A percentile compares a stretch with the other conserved stretches of the same genome.
Conservation (phyloP, 768 basidiomycete species). For the Melanogaster broomeanus region DNA sequence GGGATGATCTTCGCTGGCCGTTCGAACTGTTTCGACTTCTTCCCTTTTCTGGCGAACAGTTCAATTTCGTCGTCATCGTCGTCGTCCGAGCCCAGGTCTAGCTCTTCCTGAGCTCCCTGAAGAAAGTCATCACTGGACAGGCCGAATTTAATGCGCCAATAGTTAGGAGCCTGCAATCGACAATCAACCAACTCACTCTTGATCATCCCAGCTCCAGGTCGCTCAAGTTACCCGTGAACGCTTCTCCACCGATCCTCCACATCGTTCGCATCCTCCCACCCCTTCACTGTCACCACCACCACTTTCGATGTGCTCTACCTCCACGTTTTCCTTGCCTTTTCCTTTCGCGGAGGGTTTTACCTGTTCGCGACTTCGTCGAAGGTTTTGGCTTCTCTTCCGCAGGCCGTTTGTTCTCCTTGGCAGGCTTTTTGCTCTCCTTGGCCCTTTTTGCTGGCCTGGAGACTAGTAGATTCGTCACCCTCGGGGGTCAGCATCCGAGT, state of each 20-base stretch:
- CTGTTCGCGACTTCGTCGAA: slow-evolving; percentile 39
- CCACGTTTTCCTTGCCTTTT: slow-evolving; percentile 36
- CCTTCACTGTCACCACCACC: slow-evolving; percentile 12
- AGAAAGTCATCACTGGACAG: slow-evolving; percentile 51
- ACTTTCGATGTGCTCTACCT: slow-evolving; percentile 41
- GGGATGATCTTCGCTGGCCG: slow-evolving; percentile 52
- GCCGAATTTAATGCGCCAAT: neutral
- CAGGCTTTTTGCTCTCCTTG: slow-evolving; percentile 29
- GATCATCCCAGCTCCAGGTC: slow-evolving; percentile 50
- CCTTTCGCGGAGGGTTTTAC: slow-evolving; percentile 47
- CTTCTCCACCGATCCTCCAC: slow-evolving; percentile 34
- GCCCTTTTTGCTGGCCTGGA: slow-evolving; percentile 38
- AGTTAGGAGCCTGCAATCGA: slow-evolving; percentile 19
- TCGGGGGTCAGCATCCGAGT: slow-evolving; percentile 33
- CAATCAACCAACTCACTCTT: slow-evolving; percentile 40
- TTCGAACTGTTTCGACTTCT: slow-evolving; percentile 55
- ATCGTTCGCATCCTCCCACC: slow-evolving; percentile 43
- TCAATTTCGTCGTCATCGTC: slow-evolving; percentile 53
- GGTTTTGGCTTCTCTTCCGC: slow-evolving; percentile 20
- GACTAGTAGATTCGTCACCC: slow-evolving; percentile 24
- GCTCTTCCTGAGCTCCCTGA: slow-evolving; percentile 53
- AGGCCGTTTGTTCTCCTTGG: slow-evolving; percentile 15
- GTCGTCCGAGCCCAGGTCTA: slow-evolving; percentile 65
- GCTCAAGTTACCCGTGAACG: slow-evolving; percentile 47
- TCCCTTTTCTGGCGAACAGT: slow-evolving; percentile 38